phyloP scores from a whole-genome alignment of 306 rosid species.

The Citrullus amarus region DNA sequence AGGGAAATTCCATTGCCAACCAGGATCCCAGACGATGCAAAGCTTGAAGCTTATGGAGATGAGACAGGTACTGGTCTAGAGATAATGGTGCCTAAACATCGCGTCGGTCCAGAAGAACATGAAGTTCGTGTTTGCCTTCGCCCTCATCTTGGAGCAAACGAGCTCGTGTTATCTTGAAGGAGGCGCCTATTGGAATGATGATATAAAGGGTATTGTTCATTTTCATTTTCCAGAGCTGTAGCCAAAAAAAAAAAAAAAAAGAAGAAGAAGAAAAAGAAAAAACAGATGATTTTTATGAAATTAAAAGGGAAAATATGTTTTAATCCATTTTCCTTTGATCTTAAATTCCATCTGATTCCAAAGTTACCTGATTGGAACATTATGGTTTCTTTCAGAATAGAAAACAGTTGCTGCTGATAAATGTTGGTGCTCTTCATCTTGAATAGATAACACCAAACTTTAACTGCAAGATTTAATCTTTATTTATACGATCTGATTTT shows the following conservation, averaged over 20 bases:
- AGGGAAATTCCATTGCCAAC: slow-evolving; percentile 27
- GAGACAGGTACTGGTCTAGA: slow-evolving; percentile 23
- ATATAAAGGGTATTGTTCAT: background rate
- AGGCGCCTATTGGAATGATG: background rate
- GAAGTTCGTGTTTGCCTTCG: slow-evolving; percentile 33
- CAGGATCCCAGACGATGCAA: slow-evolving; percentile 31
- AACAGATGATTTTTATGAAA: background rate
- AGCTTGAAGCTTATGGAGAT: slow-evolving; percentile 24
- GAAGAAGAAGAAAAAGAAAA: too few relatives aligned
- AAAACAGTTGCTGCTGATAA: background rate
- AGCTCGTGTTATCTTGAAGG: slow-evolving; percentile 16
- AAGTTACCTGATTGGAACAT: background rate
- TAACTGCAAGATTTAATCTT: background rate
- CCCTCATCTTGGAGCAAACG: slow-evolving; percentile 24
- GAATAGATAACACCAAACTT: background rate
- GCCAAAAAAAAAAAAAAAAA: background rate
- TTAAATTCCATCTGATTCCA: background rate
- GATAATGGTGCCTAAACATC: slow-evolving; percentile 29
- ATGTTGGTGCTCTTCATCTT: background rate
- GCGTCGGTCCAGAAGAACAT: slow-evolving; percentile 26
- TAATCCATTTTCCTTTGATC: slow-evolving; percentile 8
- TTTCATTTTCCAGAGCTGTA: background rate
- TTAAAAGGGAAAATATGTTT: slow-evolving; percentile 1
- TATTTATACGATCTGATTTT: background rate
- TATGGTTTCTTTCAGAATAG: background rate